Evolutionary conservation across 1,139 yeast species (phyloP).

Genomic region (Yamadazyma mexicana): DNA sequence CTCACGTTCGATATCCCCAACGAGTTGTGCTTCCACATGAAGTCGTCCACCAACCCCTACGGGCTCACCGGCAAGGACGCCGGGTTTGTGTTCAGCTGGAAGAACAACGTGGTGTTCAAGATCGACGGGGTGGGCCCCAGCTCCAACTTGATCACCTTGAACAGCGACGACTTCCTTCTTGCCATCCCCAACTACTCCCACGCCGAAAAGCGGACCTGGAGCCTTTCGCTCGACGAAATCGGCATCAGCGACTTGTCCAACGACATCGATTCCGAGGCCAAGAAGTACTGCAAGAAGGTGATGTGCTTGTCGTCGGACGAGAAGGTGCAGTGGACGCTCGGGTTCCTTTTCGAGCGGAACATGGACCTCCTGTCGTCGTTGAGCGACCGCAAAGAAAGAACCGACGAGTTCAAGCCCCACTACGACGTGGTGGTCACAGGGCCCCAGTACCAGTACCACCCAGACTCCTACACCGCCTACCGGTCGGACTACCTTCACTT

Average conservation of each 20-base stretch:
- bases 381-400: conserved; percentile 35
- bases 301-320: conserved; percentile 41
- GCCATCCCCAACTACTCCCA: conserved; percentile 60
- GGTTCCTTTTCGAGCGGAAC: conserved; percentile 44
- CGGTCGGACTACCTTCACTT: conserved; percentile 78
- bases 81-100: conserved; percentile 83
- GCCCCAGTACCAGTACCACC: conserved; percentile 40
- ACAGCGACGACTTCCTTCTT: conserved; percentile 66
- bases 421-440: conserved; percentile 44
- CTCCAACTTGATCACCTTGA: conserved; percentile 59
- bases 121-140: conserved; percentile 67
- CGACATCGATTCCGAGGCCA: conserved; percentile 28
- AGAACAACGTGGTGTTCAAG: conserved; percentile 57
- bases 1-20: conserved; percentile 52
- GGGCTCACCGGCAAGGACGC: conserved; percentile 64
- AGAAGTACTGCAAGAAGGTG: conserved; percentile 37
- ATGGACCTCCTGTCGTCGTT: conserved; percentile 17
- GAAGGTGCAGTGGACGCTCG: conserved; percentile 43
- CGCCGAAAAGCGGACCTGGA: conserved; percentile 36
- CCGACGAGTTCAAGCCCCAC: conserved; percentile 37
- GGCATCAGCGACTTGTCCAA: conserved; percentile 16
- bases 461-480: conserved; percentile 79
- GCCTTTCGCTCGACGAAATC: conserved; percentile 30
- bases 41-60: conserved; percentile 78
- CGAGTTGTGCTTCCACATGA: conserved; percentile 55